Evolutionary conservation across 257 asterid genomes (phyloP).

Genomic region (Gentiana dahurica): DNA sequence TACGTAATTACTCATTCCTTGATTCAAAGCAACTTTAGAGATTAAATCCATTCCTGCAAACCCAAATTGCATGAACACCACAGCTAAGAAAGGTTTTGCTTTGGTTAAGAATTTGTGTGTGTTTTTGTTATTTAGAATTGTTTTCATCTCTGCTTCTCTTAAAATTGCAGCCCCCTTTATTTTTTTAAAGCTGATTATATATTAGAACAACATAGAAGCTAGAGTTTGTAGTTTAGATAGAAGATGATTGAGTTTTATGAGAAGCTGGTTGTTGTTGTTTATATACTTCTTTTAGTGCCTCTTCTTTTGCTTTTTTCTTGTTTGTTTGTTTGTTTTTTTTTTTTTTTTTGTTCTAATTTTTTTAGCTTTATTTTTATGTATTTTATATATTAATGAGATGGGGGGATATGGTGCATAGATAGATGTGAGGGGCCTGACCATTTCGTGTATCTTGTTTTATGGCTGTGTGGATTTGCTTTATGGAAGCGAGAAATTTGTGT

Average conservation of each 20-base stretch:
- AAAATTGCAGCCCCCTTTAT: neutral
- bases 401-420: too few relatives aligned
- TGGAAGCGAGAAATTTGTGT: too few relatives aligned
- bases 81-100: conserved; percentile 65
- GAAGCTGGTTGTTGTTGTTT: neutral
- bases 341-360: neutral
- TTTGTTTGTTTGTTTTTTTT: neutral
- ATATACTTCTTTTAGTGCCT: neutral
- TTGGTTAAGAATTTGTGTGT: conserved; percentile 16
- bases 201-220: too few relatives aligned
- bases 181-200: too few relatives aligned
- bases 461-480: too few relatives aligned
- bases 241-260: too few relatives aligned
- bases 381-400: too few relatives aligned
- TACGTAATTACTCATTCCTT: conserved; percentile 95
- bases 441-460: too few relatives aligned
- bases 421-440: too few relatives aligned
- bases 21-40: conserved; percentile 72
- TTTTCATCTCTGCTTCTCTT: conserved; percentile 8
- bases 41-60: conserved; percentile 88
- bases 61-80: conserved; percentile 73
- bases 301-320: neutral
- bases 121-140: conserved; percentile 12
- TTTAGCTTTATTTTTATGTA: accelerated
- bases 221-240: too few relatives aligned